These are phyloP conservation scores for Hamamelis virginiana DNA, from an alignment of 164 flowering plant species.

Conservation along the genomic window DNA sequence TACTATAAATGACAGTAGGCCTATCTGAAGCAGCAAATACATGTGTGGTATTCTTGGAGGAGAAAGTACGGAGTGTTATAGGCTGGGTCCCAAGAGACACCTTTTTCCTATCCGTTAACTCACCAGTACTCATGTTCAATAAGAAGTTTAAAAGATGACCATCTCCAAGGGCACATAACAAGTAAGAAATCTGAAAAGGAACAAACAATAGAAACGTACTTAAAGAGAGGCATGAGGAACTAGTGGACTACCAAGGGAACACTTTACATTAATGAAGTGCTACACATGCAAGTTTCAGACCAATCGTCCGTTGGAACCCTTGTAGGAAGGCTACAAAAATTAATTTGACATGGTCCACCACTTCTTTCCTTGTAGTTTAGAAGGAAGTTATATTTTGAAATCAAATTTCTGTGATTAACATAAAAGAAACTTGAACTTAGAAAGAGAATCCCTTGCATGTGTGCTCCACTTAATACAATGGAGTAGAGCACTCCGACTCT, in stretches of 20 bases:
- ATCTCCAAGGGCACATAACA: constrained; percentile 98
- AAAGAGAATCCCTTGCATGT: neutral
- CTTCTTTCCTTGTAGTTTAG: neutral
- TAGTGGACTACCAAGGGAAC: neutral
- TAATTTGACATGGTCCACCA: neutral
- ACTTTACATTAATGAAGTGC: neutral
- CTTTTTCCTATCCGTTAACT: constrained; percentile 79
- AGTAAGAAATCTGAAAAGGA: constrained; percentile 70
- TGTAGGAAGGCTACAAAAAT: neutral
- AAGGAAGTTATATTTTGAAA: too few relatives aligned
- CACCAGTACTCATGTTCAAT: constrained; percentile 67
- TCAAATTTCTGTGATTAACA: too few relatives aligned
- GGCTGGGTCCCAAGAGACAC: constrained; percentile 98
- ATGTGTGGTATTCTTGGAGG: constrained; percentile 88
- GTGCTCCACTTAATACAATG: neutral
- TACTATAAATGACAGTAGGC: constrained; percentile 96
- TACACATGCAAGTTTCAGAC: neutral
- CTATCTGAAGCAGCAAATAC: constrained; percentile 99
- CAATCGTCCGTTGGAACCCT: neutral
- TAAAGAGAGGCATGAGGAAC: neutral
- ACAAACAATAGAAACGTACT: neutral
- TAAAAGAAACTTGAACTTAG: neutral
- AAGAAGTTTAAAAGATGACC: constrained; percentile 86
- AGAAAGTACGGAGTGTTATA: constrained; percentile 86
- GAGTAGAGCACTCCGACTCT: neutral